phyloP scores from a whole-genome alignment of 2,329 filamentous ascomycete genomes.

The Seiridium unicorne region DNA sequence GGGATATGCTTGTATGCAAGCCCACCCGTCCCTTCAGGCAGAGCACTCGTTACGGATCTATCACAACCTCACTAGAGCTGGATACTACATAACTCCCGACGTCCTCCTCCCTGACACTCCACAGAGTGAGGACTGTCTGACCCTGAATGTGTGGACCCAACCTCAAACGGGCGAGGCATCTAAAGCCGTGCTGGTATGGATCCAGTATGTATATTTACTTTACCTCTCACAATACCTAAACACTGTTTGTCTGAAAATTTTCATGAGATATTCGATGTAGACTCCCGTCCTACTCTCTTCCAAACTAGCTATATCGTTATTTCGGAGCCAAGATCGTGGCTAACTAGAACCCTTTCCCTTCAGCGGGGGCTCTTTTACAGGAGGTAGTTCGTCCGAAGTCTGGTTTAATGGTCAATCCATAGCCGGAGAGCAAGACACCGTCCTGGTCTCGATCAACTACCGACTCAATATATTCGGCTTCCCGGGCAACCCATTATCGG shows the following conservation, averaged over 20 bases:
- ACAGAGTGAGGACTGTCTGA: slow-evolving; percentile 35
- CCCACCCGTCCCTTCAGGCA: background rate
- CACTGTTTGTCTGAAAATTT: too few relatives aligned
- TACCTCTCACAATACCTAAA: too few relatives aligned
- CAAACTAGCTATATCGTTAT: too few relatives aligned
- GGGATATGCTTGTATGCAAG: slow-evolving; percentile 4
- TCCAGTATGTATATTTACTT: slow-evolving; percentile 7
- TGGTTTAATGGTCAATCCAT: slow-evolving; percentile 22
- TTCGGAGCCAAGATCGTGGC: too few relatives aligned
- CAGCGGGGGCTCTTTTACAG: slow-evolving; percentile 9
- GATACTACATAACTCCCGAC: background rate
- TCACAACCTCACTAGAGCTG: slow-evolving; percentile 2
- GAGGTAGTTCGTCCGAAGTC: slow-evolving; percentile 1
- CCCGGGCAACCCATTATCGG: background rate
- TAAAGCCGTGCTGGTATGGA: slow-evolving; percentile 14
- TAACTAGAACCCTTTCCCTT: background rate
- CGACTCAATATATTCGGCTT: slow-evolving; percentile 22
- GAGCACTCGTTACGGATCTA: background rate
- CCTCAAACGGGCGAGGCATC: background rate
- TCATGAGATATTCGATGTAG: too few relatives aligned
- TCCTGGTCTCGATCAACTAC: slow-evolving; percentile 32
- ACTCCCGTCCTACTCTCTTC: too few relatives aligned
- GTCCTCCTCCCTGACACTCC: slow-evolving; percentile 15
- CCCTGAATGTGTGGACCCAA: slow-evolving; percentile 36
- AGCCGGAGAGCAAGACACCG: slow-evolving; percentile 27